Base-by-base conservation (phyloP, 345 rosid species). In the Brassica nigra region DNA sequence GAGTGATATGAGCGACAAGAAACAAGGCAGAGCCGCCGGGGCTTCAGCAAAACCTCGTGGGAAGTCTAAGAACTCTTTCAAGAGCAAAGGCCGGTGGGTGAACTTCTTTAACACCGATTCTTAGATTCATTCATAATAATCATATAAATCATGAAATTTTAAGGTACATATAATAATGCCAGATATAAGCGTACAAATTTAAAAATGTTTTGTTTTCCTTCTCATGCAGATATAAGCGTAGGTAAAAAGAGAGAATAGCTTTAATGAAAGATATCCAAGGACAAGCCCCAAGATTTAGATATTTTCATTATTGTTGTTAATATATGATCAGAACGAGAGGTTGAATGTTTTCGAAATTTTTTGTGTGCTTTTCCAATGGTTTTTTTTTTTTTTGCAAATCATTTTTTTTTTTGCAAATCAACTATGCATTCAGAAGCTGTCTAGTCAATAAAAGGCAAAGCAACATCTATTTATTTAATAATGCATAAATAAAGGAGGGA, bases 81-180 rank as follows among this genome's bases (percentile, higher is more conserved):
- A 95, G 88, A 95, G 99, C 93, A 92, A 95, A 83, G 88, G 90
- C 64, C 86, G 99, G 98, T 95, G 87, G 70, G 85, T 64, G 61
- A 33, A 5, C 61, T 18, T 54, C 0, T 6, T 8, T 16, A n/a
- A n/a, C 4, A 3, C 61, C 27, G 3, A 6, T 54, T 54, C 61
- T 52, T 6, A 52, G 20, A 52, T 52, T 52, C 57, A n/a, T 52
- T 23, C 27, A 23, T 52, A 18, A 5, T 52, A 52, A 47, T 47
- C 52, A 44, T 44, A 14, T 14, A 23, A 4, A 47, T 47, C 58
- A 52, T 15, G 15, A 47, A 47, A 12, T 23, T 47, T 47, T 12
- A 47, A 12, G 54, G 16, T 47, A 47, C 8, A 37, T 23, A n/a
- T 52, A 11, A 44, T 44, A 44, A 44, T 68, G 36, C 27, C 27